Percentiles rank a stretch among this genome's conserved stretches.
Conservation (phyloP, 2,329 filamentous ascomycete species). For the Fusarium haematococcum region DNA sequence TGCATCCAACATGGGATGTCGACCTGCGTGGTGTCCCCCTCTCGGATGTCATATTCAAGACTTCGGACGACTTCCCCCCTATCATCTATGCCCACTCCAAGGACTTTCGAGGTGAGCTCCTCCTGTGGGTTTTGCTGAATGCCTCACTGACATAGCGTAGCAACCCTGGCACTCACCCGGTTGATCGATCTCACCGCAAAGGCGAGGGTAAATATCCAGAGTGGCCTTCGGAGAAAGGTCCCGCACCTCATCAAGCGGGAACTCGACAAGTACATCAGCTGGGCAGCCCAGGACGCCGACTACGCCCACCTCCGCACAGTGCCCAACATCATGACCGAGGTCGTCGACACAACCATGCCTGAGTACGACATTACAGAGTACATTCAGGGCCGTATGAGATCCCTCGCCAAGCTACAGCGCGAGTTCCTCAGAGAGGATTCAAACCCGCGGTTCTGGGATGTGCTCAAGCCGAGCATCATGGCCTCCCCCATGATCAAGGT, state of each 20-base stretch:
- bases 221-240: constrained; percentile 48
- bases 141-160: constrained; percentile 43
- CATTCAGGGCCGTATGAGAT: constrained; percentile 52
- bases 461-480: constrained; percentile 38
- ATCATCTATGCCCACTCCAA: constrained; percentile 53
- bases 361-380: constrained; percentile 49
- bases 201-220: constrained; percentile 51
- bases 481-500: constrained; percentile 32
- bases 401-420: constrained; percentile 52
- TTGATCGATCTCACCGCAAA: constrained; percentile 55
- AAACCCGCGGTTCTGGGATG: constrained; percentile 48
- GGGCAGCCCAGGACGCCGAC: constrained; percentile 56
- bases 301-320: constrained; percentile 50
- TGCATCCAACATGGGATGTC: constrained; percentile 55
- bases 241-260: constrained; percentile 49
- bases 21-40: constrained; percentile 57
- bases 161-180: constrained; percentile 53
- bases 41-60: constrained; percentile 51
- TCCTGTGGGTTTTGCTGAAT: not conserved
- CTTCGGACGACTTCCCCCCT: constrained; percentile 46
- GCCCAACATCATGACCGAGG: constrained; percentile 54
- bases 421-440: constrained; percentile 48
- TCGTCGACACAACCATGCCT: constrained; percentile 47
- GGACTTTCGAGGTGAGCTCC: constrained; percentile 52
- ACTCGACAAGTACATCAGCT: constrained; percentile 52